phyloP scores from a whole-genome alignment of 2,329 filamentous ascomycete genomes.

The Talaromyces funiculosus region DNA sequence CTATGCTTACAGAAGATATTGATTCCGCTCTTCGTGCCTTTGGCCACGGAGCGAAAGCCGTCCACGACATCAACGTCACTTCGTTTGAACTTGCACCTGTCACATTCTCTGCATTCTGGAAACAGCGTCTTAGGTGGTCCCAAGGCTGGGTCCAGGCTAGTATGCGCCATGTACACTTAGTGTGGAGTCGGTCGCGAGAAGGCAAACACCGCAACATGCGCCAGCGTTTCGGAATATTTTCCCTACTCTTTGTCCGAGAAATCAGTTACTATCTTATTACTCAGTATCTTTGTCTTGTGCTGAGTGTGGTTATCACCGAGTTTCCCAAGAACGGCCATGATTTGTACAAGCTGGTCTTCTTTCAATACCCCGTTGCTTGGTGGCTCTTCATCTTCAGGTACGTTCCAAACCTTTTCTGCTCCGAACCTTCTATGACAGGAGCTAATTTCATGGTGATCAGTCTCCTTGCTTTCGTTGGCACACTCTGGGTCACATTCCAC shows the following conservation, averaged over 20 bases:
- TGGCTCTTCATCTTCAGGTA: slow-evolving; percentile 45
- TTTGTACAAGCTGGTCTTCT: slow-evolving; percentile 42
- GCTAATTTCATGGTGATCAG: slow-evolving; percentile 19
- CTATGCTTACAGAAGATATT: slow-evolving; percentile 48
- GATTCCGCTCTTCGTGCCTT: slow-evolving; percentile 46
- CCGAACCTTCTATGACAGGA: neutral
- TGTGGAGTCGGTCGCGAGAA: slow-evolving; percentile 32
- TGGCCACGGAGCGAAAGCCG: slow-evolving; percentile 38
- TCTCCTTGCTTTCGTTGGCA: slow-evolving; percentile 39
- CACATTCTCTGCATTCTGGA: slow-evolving; percentile 43
- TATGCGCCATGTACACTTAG: slow-evolving; percentile 37
- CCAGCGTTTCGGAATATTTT: slow-evolving; percentile 42
- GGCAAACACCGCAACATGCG: slow-evolving; percentile 32
- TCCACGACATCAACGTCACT: slow-evolving; percentile 46
- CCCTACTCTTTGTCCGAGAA: slow-evolving; percentile 43
- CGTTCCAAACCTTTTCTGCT: neutral
- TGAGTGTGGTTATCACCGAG: slow-evolving; percentile 42
- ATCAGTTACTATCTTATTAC: slow-evolving; percentile 46
- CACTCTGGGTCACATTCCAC: slow-evolving; percentile 43
- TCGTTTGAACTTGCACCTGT: slow-evolving; percentile 47
- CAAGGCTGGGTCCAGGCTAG: slow-evolving; percentile 49
- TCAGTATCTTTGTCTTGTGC: slow-evolving; percentile 44
- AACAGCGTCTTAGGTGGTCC: slow-evolving; percentile 47
- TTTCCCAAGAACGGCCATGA: slow-evolving; percentile 37
- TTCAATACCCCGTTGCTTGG: slow-evolving; percentile 44